Evolutionary conservation across 2,329 filamentous ascomycete genomes (phyloP).

Genomic region (Alternaria postmessia): DNA sequence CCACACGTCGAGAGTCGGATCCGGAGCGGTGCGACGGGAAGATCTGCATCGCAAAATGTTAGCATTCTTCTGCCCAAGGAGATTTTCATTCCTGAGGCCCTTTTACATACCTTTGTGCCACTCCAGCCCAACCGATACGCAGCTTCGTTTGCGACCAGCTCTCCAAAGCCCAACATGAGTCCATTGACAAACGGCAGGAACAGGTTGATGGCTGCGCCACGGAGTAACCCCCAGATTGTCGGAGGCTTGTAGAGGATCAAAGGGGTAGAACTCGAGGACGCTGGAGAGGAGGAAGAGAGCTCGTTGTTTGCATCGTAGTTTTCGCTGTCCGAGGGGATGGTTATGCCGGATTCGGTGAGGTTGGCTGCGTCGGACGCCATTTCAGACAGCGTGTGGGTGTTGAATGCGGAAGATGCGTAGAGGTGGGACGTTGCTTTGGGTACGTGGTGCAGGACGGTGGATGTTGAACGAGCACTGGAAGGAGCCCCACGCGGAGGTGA

Average conservation of each 20-base stretch:
- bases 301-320: constrained; percentile 75
- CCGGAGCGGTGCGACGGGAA: constrained; percentile 65
- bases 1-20: constrained; percentile 68
- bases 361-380: constrained; percentile 46
- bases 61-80: neutral
- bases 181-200: constrained; percentile 95
- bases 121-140: constrained; percentile 94
- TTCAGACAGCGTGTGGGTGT: neutral
- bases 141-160: constrained; percentile 94
- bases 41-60: constrained; percentile 52
- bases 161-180: constrained; percentile 97
- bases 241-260: constrained; percentile 89
- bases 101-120: constrained; percentile 79
- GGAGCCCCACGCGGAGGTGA: constrained; percentile 20
- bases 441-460: neutral
- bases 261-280: constrained; percentile 68
- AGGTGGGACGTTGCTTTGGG: neutral
- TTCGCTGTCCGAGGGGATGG: constrained; percentile 83
- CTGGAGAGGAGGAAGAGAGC: constrained; percentile 68
- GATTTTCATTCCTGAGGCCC: neutral
- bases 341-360: constrained; percentile 76
- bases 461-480: constrained; percentile 7
- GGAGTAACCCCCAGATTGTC: constrained; percentile 82
- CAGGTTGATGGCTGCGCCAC: constrained; percentile 95
- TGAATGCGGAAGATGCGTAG: neutral